These are phyloP conservation scores for Cladosporium oxysporum DNA, from an alignment of 2,329 filamentous ascomycete species.

Conservation along the genomic window DNA sequence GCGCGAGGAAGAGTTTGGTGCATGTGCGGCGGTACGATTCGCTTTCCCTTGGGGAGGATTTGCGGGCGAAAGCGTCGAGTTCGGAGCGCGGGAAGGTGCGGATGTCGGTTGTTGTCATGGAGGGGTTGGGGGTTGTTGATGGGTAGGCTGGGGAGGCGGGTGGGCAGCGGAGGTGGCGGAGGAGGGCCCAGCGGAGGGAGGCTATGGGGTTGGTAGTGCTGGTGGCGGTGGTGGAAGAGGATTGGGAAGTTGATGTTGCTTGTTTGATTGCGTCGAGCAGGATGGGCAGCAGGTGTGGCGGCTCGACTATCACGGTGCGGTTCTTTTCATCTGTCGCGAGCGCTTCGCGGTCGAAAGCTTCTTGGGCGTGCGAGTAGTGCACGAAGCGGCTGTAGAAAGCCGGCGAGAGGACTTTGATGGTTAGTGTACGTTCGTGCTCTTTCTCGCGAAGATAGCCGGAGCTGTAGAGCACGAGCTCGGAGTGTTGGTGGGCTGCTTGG, in stretches of 20 bases:
- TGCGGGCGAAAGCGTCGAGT: slow-evolving; percentile 42
- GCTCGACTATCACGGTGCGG: slow-evolving; percentile 59
- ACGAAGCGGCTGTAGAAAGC: slow-evolving; percentile 68
- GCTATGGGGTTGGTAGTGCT: slow-evolving; percentile 21
- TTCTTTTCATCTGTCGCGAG: slow-evolving; percentile 54
- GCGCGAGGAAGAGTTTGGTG: slow-evolving; percentile 46
- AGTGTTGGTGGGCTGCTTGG: slow-evolving; percentile 42
- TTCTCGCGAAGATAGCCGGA: slow-evolving; percentile 39
- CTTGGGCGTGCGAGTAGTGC: slow-evolving; percentile 62
- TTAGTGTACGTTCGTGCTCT: slow-evolving; percentile 47
- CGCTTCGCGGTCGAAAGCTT: slow-evolving; percentile 63
- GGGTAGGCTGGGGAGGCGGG: slow-evolving; percentile 43
- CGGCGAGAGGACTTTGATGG: slow-evolving; percentile 63
- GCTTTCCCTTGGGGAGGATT: slow-evolving; percentile 24
- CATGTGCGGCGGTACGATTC: slow-evolving; percentile 41
- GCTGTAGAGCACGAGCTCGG: slow-evolving; percentile 36
- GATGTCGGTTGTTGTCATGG: slow-evolving; percentile 35
- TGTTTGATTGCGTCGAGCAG: slow-evolving; percentile 39
- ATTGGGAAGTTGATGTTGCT: background rate
- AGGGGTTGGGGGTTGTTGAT: slow-evolving; percentile 24
- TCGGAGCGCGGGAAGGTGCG: slow-evolving; percentile 41
- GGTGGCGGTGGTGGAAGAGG: background rate
- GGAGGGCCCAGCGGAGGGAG: slow-evolving; percentile 40
- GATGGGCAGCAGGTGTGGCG: slow-evolving; percentile 53
- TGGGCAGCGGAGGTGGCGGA: slow-evolving; percentile 43